Conservation (phyloP, 2,329 filamentous ascomycete species). For the Orbilia quercus region DNA sequence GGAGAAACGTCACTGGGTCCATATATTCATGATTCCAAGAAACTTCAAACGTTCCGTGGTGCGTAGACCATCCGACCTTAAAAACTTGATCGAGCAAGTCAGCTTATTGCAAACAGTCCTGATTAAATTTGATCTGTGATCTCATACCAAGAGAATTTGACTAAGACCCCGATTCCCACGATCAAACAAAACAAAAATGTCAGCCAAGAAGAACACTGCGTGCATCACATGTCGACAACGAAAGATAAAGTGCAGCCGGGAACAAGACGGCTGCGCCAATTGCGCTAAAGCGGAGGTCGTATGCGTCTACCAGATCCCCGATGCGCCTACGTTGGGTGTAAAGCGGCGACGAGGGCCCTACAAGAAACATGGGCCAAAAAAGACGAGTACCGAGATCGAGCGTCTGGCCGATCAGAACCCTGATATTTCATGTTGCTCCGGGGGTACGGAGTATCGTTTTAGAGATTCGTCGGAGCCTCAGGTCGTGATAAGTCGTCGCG, state of each 20-base stretch:
- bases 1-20: too few species aligned
- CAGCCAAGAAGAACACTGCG: constrained; percentile 7
- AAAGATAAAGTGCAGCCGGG: constrained; percentile 20
- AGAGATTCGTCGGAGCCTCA: too few species aligned
- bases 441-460: too few species aligned
- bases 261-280: constrained; percentile 10
- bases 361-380: constrained; percentile 9
- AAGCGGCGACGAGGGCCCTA: constrained; percentile 16
- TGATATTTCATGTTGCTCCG: too few species aligned
- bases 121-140: too few species aligned
- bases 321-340: neutral
- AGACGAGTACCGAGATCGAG: neutral
- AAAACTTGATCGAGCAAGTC: too few species aligned
- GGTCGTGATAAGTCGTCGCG: too few species aligned
- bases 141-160: too few species aligned
- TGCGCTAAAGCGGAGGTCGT: constrained; percentile 2
- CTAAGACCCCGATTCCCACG: neutral
- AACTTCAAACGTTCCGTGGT: too few species aligned
- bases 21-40: too few species aligned
- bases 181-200: constrained; percentile 1
- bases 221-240: constrained; percentile 9
- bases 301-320: constrained; percentile 17
- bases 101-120: too few species aligned
- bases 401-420: neutral
- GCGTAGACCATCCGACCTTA: too few species aligned